Conservation (phyloP, 2,329 filamentous ascomycete genomes). For the Aureobasidium subglaciale region DNA sequence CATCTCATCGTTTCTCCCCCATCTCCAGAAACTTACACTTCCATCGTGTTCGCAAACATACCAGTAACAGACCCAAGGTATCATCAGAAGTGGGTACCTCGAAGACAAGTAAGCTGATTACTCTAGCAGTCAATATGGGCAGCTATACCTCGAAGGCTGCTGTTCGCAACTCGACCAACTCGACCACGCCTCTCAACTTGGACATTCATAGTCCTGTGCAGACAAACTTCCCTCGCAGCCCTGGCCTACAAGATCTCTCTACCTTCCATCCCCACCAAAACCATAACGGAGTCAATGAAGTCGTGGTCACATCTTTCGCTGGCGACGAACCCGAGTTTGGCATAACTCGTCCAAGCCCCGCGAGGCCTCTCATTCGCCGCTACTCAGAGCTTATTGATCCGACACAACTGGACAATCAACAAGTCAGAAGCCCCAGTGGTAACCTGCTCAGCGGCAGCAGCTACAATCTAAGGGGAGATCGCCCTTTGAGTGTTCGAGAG, state of each 20-base stretch:
- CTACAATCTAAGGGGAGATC: slow-evolving; percentile 23
- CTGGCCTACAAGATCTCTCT: not conserved
- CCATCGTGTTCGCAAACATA: not conserved
- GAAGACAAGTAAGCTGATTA: not conserved
- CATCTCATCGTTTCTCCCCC: not conserved
- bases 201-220: not conserved
- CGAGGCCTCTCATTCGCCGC: slow-evolving; percentile 19
- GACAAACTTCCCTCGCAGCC: slow-evolving; percentile 3
- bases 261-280: not conserved
- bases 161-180: not conserved
- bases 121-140: not conserved
- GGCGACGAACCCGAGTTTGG: not conserved
- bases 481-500: slow-evolving; percentile 30
- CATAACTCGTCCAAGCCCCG: slow-evolving; percentile 21
- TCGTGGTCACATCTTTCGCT: not conserved
- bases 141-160: not conserved
- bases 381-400: slow-evolving; percentile 27
- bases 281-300: not conserved
- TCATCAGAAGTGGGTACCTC: no score
- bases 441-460: slow-evolving; percentile 23
- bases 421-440: slow-evolving; percentile 27
- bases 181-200: not conserved
- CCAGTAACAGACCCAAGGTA: not conserved
- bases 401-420: slow-evolving; percentile 19
- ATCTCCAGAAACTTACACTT: not conserved